Percentiles rank a stretch among this genome's conserved stretches.
Evolutionary conservation across 2,329 filamentous ascomycete species (phyloP).

Genomic region (Pseudonectria buxi): DNA sequence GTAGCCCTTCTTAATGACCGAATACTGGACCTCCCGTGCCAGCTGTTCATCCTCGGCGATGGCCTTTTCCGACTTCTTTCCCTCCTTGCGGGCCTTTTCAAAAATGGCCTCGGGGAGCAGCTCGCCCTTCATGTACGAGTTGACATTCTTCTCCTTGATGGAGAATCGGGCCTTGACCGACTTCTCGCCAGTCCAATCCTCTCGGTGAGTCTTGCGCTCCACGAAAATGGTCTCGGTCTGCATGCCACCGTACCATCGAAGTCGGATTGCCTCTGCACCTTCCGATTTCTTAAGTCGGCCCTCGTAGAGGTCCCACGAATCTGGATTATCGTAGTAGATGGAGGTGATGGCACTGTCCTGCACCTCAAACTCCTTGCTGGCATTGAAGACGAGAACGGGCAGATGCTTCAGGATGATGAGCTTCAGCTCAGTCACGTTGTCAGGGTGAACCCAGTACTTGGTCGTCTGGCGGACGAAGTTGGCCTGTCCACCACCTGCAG

Average conservation of each 20-base stretch:
- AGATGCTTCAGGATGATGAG: constrained; percentile 96
- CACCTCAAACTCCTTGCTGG: constrained; percentile 89
- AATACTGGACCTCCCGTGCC: constrained; percentile 89
- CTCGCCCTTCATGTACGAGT: constrained; percentile 78
- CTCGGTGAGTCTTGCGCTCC: constrained; percentile 94
- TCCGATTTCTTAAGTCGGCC: constrained; percentile 96
- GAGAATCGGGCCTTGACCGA: constrained; percentile 96
- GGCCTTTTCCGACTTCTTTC: constrained; percentile 86
- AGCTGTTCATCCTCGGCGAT: constrained; percentile 88
- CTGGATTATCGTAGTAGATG: constrained; percentile 95
- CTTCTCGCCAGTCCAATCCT: constrained; percentile 99
- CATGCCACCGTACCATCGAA: constrained; percentile 98
- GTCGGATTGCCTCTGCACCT: constrained; percentile 89
- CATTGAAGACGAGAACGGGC: constrained; percentile 93
- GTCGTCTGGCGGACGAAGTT: constrained; percentile 97
- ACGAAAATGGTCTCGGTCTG: constrained; percentile 91
- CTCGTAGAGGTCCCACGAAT: constrained; percentile 90
- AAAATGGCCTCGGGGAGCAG: constrained; percentile 85
- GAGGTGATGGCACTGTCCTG: constrained; percentile 94
- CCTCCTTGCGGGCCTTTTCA: constrained; percentile 91
- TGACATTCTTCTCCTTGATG: constrained; percentile 96
- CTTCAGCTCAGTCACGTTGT: constrained; percentile 97
- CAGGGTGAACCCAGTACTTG: constrained; percentile 98
- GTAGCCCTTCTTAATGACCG: constrained; percentile 78
- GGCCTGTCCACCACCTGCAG: constrained; percentile 85